phyloP scores from a whole-genome alignment of 768 basidiomycete genomes.

The Tephrocybe sp. region DNA sequence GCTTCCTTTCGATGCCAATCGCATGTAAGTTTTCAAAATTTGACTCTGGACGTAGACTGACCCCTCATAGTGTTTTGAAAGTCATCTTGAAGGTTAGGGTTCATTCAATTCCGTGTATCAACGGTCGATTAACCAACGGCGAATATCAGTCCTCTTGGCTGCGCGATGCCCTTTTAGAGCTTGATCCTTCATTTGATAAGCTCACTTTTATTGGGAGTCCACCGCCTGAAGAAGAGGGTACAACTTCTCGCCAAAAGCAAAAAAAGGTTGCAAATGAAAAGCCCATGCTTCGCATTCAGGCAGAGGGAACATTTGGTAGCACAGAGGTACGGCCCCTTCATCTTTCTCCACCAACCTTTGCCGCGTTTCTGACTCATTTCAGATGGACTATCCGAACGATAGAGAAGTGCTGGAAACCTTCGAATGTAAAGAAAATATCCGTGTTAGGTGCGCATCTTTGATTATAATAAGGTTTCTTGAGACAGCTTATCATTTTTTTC shows the following conservation, averaged over 20 bases:
- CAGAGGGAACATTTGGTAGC: slow-evolving; percentile 78
- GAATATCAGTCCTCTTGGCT: slow-evolving; percentile 77
- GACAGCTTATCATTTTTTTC: not conserved
- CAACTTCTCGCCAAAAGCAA: slow-evolving; percentile 19
- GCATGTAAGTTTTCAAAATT: slow-evolving; percentile 43
- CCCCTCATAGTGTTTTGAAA: slow-evolving; percentile 55
- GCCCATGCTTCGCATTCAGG: slow-evolving; percentile 78
- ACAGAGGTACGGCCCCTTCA: slow-evolving; percentile 59
- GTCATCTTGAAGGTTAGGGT: slow-evolving; percentile 75
- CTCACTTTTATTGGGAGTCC: slow-evolving; percentile 83
- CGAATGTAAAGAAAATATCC: slow-evolving; percentile 66
- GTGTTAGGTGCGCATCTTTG: slow-evolving; percentile 57
- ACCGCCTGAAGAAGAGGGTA: slow-evolving; percentile 27
- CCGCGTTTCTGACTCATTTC: not conserved
- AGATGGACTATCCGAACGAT: slow-evolving; percentile 98
- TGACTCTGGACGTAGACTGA: not conserved
- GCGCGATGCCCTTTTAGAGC: slow-evolving; percentile 85
- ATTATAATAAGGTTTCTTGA: too few relatives aligned
- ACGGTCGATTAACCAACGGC: not conserved
- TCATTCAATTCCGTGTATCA: not conserved
- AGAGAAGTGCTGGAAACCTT: slow-evolving; percentile 88
- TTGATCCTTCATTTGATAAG: slow-evolving; percentile 85
- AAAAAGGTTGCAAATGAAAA: slow-evolving; percentile 30
- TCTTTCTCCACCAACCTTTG: slow-evolving; percentile 1
- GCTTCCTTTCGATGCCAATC: slow-evolving; percentile 69